These are phyloP conservation scores for Podaxis carcinomalis DNA, from an alignment of 768 basidiomycete genomes.

Conservation along the genomic window DNA sequence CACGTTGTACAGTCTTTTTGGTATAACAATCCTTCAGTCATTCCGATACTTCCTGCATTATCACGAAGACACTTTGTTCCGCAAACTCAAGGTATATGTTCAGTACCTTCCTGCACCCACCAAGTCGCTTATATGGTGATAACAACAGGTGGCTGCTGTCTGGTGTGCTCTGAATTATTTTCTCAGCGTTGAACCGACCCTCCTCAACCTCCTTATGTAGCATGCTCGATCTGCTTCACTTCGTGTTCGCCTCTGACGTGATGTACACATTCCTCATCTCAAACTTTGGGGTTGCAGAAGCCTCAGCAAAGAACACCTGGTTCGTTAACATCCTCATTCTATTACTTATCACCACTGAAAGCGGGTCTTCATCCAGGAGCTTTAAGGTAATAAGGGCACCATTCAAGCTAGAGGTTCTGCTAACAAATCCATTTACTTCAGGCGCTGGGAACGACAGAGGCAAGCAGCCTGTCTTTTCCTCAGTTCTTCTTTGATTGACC, in stretches of 20 bases:
- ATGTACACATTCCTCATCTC: slow-evolving; percentile 7
- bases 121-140: neutral
- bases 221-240: neutral
- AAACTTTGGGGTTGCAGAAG: neutral
- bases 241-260: slow-evolving; percentile 2
- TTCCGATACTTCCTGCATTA: slow-evolving; percentile 1
- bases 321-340: neutral
- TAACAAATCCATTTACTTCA: neutral
- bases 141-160: neutral
- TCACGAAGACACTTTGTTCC: neutral
- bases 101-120: neutral
- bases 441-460: slow-evolving; percentile 7
- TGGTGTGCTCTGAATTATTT: neutral
- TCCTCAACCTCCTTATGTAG: neutral
- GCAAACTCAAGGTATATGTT: slow-evolving; percentile 1
- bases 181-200: neutral
- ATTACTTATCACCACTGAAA: neutral
- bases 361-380: neutral
- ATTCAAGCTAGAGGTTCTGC: too few species aligned
- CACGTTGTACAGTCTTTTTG: neutral
- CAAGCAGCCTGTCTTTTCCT: neutral
- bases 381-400: neutral
- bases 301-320: slow-evolving; percentile 2
- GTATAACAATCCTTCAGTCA: slow-evolving; percentile 6
- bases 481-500: neutral